Base-by-base conservation (phyloP, 176 grass and related monocot genomes). In the Avena eriantha region DNA sequence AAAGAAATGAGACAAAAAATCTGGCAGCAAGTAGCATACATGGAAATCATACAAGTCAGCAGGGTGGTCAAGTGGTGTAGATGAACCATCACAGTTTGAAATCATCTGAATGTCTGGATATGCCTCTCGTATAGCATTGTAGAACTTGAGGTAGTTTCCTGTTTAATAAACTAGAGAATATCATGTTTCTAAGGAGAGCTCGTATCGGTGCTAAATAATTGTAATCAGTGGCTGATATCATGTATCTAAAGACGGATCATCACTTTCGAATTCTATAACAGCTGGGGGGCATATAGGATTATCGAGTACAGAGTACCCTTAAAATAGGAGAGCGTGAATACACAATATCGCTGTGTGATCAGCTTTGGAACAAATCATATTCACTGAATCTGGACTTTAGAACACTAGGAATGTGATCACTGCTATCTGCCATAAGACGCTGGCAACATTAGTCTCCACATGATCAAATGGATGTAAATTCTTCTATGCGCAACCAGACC, bases 61-160 rank as follows among this genome's bases (percentile, higher is more conserved):
- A 80, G 96, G 93, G 69, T 98, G 96, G 90, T 98, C 87, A 78
- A 98, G 88, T 78, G 84, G 83, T 36, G 0, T 86, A 73, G 88
- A 90, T 55, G 93, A 96, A 65, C 87, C 93, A 80, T 98, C 92
- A 80, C 93, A 96, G 51, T 94, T 95, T 80, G 93, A 92, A 87
- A 98, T 95, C 69, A 98, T 83, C 77, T 96, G 90, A 87, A 98
- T 96, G 46, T 96, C 93, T 74, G 93, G 96, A 80, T 98, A 96
- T 16, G 90, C 88, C 67, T 87, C 80, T 68, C 84, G 86, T 87
- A 96, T 98, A 70, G 93, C 96, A 78, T 86, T 78, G 81, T 94
- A 98, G 48, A 98, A 95, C 84, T 95, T 94, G 35, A 94, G 72
- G 70, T 98, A 98, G 64, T 98, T 98, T 64, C 91, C 96, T 98